phyloP scores from a whole-genome alignment of 2,329 filamentous ascomycete species.

The Diatrype stigma region DNA sequence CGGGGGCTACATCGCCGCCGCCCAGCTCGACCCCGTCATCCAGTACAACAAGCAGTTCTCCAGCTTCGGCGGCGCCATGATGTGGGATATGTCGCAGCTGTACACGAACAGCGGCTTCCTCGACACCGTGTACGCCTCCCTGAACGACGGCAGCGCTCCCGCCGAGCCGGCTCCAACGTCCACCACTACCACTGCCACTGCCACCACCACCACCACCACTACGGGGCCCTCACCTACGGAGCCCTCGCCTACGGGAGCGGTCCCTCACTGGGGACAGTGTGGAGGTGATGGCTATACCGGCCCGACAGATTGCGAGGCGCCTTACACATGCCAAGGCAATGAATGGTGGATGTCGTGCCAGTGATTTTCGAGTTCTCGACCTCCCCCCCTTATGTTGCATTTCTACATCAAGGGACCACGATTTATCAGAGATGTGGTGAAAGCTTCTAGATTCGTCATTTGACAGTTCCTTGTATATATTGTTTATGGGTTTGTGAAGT shows the following conservation, averaged over 20 bases:
- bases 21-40: conserved; percentile 44
- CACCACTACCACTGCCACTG: neutral
- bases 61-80: conserved; percentile 62
- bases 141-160: neutral
- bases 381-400: too few species aligned
- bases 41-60: conserved; percentile 46
- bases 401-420: too few species aligned
- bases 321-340: neutral
- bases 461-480: neutral
- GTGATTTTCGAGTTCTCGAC: neutral
- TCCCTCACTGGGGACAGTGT: neutral
- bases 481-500: neutral
- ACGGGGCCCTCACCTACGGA: neutral
- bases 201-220: too few species aligned
- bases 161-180: neutral
- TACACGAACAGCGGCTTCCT: conserved; percentile 53
- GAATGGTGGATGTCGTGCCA: neutral
- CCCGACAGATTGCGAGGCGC: neutral
- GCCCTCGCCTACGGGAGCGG: neutral
- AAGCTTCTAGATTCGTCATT: neutral
- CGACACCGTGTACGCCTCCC: conserved; percentile 29
- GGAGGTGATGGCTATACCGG: neutral
- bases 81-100: conserved; percentile 62
- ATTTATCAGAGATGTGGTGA: too few species aligned
- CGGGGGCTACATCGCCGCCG: conserved; percentile 46